Base-by-base conservation (phyloP, 73 alveolate genomes). In the Diophrys appendiculata region DNA sequence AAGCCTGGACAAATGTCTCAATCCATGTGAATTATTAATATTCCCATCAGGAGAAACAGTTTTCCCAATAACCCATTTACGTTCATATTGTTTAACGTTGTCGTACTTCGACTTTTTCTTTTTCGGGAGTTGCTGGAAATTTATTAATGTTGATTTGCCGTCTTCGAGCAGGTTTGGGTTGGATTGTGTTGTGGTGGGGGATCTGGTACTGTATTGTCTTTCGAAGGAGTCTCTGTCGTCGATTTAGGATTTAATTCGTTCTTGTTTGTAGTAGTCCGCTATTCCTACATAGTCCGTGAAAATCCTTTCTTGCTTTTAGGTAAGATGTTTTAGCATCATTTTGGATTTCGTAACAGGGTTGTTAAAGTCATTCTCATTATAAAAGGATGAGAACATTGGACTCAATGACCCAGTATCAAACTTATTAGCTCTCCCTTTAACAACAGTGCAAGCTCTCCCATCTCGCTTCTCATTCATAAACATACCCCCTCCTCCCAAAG, bases 371-470 rank as follows among this genome's bases (percentile, higher is more conserved):
- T 67, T 67, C 18, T 23, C 26, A 24, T 5, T 2, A 28, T 67
- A 67, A 24, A 23, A 67, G 54, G 43, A 29, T 3, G 52, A n/a
- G 54, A 67, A 5, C 75, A 67, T 67, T 1, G 75, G 75, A 29
- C 52, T 23, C 54, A 67, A 5, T 1, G 75, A 23, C 23, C 53
- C 31, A 5, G 75, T 67, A 5, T 67, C 75, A 54, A 67, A 67
- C 29, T 67, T 67, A 24, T 23, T n/a, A 18, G 60, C 5, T 43
- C 60, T 5, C 5, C 60, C 60, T 43, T 43, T 43, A 43, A 43
- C n/a, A 43, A 43, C 60, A 43, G 60, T 43, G 23, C 75, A 3
- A 24, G 75, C 43, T 31, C 25, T 27, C 24, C 75, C 75, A 67
- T 31, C 25, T 3, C 54, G 5, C 75, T 67, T 67, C 75, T 67